A percentile compares a stretch with the other conserved stretches of the same genome.
Conservation (phyloP, 768 basidiomycete genomes). For the Lentinula detonsa region DNA sequence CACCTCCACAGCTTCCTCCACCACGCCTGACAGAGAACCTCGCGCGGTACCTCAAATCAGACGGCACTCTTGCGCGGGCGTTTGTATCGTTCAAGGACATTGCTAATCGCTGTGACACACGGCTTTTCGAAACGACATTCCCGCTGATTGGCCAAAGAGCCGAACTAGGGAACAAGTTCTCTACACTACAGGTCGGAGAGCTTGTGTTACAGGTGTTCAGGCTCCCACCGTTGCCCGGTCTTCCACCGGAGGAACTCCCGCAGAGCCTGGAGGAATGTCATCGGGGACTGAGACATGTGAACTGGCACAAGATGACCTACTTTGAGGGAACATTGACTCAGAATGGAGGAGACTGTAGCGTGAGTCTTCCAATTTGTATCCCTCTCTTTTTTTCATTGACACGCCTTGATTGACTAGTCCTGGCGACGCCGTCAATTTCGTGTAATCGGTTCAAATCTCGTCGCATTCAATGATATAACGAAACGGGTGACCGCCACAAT, state of each 20-base stretch:
- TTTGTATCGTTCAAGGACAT: constrained; percentile 89
- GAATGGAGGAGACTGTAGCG: constrained; percentile 86
- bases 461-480: constrained; percentile 91
- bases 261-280: constrained; percentile 91
- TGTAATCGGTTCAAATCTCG: constrained; percentile 77
- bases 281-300: constrained; percentile 80
- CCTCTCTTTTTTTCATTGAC: neutral
- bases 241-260: constrained; percentile 72
- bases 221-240: constrained; percentile 82
- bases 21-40: constrained; percentile 65
- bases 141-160: constrained; percentile 74
- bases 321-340: constrained; percentile 92
- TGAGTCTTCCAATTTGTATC: constrained; percentile 34
- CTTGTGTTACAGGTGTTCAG: constrained; percentile 88
- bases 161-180: constrained; percentile 50
- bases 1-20: constrained; percentile 23
- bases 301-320: constrained; percentile 93
- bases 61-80: constrained; percentile 84
- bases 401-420: constrained; percentile 36
- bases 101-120: constrained; percentile 75
- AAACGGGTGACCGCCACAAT: constrained; percentile 89
- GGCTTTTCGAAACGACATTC: constrained; percentile 76
- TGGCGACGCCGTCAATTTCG: constrained; percentile 82
- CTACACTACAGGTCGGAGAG: constrained; percentile 75
- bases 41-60: constrained; percentile 75